Conservation (phyloP, 805 yeast genomes). For the Komagataella pastoris region DNA sequence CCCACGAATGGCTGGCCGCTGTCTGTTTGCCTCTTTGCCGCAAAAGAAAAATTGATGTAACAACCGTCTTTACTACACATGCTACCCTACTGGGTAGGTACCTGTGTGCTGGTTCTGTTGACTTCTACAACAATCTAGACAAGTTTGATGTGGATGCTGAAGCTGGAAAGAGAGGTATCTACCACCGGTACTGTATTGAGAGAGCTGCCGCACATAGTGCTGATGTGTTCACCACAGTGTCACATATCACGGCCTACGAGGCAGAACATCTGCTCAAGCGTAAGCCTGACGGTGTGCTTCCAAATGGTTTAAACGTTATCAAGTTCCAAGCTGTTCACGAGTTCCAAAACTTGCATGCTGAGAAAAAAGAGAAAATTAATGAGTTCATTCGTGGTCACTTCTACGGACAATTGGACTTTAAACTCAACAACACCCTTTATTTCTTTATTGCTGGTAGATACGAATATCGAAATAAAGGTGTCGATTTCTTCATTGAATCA, state of each 20-base stretch:
- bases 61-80: conserved; percentile 94
- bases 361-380: conserved; percentile 80
- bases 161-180: conserved; percentile 95
- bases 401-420: conserved; percentile 93
- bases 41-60: conserved; percentile 82
- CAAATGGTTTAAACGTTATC: conserved; percentile 91
- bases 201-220: conserved; percentile 93
- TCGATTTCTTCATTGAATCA: conserved; percentile 86
- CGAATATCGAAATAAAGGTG: conserved; percentile 94
- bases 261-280: conserved; percentile 85
- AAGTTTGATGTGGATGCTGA: conserved; percentile 91
- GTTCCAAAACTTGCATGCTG: conserved; percentile 91
- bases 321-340: conserved; percentile 97
- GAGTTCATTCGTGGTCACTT: conserved; percentile 95
- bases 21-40: conserved; percentile 88
- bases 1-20: conserved; percentile 98
- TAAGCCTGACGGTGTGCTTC: conserved; percentile 96
- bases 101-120: conserved; percentile 92
- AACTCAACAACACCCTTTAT: conserved; percentile 84
- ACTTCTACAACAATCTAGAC: conserved; percentile 84
- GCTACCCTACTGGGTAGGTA: conserved; percentile 93
- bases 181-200: conserved; percentile 94
- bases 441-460: conserved; percentile 96
- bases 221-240: conserved; percentile 94
- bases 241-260: conserved; percentile 95